phyloP scores from a whole-genome alignment of 805 yeast genomes.

The Brettanomyces sp. region DNA sequence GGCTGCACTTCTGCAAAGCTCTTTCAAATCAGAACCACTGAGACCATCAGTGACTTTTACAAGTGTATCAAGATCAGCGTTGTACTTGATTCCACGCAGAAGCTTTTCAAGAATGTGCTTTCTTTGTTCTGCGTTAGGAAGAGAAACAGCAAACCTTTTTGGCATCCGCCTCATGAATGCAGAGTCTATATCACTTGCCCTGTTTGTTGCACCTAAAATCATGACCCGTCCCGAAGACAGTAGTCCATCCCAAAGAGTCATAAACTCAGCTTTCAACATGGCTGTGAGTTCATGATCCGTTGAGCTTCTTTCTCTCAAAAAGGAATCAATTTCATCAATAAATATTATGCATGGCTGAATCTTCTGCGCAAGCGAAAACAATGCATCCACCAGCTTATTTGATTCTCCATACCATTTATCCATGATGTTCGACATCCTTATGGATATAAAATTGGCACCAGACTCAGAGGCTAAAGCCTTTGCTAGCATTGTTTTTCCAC shows the following conservation, averaged over 20 bases:
- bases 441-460: conserved; percentile 83
- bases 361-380: conserved; percentile 81
- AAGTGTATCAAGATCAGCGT: conserved; percentile 54
- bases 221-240: conserved; percentile 65
- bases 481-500: conserved; percentile 96
- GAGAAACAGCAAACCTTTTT: conserved; percentile 68
- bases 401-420: conserved; percentile 98
- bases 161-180: conserved; percentile 94
- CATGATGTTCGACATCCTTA: conserved; percentile 88
- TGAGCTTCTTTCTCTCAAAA: conserved; percentile 74
- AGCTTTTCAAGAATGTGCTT: conserved; percentile 59
- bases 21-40: conserved; percentile 89
- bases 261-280: conserved; percentile 88
- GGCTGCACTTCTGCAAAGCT: conserved; percentile 89
- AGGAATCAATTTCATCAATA: conserved; percentile 94
- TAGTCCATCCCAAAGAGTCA: conserved; percentile 96
- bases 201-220: conserved; percentile 90
- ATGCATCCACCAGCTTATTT: conserved; percentile 87
- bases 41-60: conserved; percentile 61
- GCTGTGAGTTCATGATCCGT: conserved; percentile 94
- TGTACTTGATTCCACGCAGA: conserved; percentile 56
- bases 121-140: conserved; percentile 66
- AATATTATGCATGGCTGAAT: conserved; percentile 91
- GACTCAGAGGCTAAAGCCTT: conserved; percentile 90
- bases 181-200: conserved; percentile 83